A percentile compares a stretch with the other conserved stretches of the same genome.
These are phyloP conservation scores for Boletus mariae DNA, from an alignment of 1,284 basidiomycete genomes.

Conservation along the genomic window DNA sequence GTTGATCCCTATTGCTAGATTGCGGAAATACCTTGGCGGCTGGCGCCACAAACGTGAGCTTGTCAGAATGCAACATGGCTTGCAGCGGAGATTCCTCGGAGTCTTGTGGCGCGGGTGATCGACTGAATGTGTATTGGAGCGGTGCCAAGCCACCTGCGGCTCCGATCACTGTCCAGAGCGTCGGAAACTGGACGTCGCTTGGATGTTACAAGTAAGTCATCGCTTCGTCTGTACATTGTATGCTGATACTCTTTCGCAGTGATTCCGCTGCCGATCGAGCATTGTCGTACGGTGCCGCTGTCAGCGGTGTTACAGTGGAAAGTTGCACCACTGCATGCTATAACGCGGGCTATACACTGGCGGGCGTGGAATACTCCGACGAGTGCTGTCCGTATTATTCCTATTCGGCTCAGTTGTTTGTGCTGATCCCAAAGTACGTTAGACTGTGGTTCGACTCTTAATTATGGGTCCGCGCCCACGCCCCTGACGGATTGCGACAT, in stretches of 20 bases:
- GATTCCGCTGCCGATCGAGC: slow-evolving; percentile 48
- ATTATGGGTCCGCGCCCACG: slow-evolving; percentile 44
- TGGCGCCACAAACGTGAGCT: slow-evolving; percentile 43
- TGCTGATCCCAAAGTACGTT: not conserved
- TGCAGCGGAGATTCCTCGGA: slow-evolving; percentile 60
- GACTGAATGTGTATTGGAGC: slow-evolving; percentile 64
- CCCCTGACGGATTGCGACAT: slow-evolving; percentile 55
- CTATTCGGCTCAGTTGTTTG: not conserved
- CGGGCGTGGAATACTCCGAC: slow-evolving; percentile 38
- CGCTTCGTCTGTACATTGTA: not conserved
- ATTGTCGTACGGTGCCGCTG: slow-evolving; percentile 41
- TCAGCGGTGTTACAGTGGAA: slow-evolving; percentile 20
- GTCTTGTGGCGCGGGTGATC: slow-evolving; percentile 57
- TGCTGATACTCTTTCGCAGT: slow-evolving; percentile 23
- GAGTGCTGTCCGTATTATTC: slow-evolving; percentile 45
- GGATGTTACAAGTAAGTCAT: slow-evolving; percentile 16
- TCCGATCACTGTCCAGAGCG: slow-evolving; percentile 44
- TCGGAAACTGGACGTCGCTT: not conserved
- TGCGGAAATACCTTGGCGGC: slow-evolving; percentile 56
- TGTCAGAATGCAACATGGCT: slow-evolving; percentile 56
- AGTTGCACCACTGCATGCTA: slow-evolving; percentile 49
- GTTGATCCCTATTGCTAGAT: slow-evolving; percentile 36
- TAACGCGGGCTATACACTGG: slow-evolving; percentile 50
- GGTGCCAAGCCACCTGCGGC: slow-evolving; percentile 52
- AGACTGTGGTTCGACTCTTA: slow-evolving; percentile 55